Conservation (phyloP, 2,329 filamentous ascomycete species). For the Tolypocladium inflatum region DNA sequence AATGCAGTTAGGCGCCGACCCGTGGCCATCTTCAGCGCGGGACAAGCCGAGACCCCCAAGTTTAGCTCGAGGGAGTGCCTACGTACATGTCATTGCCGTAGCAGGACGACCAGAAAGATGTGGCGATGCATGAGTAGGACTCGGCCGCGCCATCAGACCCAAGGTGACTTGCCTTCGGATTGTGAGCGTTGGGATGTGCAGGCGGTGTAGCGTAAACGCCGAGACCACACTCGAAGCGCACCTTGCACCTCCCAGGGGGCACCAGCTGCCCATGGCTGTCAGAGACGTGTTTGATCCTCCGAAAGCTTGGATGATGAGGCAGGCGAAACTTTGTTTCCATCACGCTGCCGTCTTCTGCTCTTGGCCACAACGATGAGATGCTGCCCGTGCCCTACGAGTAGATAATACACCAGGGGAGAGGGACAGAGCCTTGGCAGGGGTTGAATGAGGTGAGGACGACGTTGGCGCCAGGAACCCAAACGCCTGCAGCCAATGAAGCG, state of each 20-base stretch:
- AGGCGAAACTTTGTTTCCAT: neutral
- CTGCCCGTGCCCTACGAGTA: neutral
- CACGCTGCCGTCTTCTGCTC: neutral
- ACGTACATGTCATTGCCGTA: neutral
- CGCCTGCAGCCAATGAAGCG: neutral
- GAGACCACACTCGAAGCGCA: neutral
- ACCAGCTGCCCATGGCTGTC: neutral
- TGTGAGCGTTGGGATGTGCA: neutral
- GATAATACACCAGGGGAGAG: neutral
- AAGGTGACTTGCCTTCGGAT: neutral
- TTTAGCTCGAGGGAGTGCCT: neutral
- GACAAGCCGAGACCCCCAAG: neutral
- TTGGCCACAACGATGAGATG: neutral
- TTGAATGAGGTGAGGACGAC: neutral
- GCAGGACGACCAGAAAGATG: neutral
- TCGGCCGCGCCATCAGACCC: neutral
- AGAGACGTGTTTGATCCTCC: neutral
- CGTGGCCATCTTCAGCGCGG: neutral
- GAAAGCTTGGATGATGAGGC: neutral
- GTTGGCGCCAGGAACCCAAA: neutral
- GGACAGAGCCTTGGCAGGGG: neutral
- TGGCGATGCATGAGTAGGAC: neutral
- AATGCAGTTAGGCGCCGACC: neutral
- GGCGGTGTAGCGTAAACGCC: neutral
- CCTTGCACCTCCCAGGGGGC: neutral